Evolutionary conservation across 169 alveolate genomes (phyloP).

Genomic region (Plasmodium inui): DNA sequence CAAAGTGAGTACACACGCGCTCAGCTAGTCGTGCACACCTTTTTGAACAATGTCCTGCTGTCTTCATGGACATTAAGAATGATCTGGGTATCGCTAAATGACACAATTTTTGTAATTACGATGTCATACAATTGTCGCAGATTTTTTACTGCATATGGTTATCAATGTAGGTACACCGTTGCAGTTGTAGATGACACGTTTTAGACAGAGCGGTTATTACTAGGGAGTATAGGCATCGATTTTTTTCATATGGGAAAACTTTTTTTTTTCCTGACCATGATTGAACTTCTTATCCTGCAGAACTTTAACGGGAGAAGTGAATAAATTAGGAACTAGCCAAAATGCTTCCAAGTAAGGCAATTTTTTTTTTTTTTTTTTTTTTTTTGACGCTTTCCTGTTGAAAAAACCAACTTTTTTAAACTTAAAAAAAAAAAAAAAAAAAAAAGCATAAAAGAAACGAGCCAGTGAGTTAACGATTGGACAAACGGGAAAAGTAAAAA

Average conservation of each 20-base stretch:
- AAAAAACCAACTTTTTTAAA: neutral
- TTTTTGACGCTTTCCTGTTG: neutral
- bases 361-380: neutral
- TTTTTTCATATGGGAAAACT: neutral
- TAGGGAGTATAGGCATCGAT: neutral
- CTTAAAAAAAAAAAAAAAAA: neutral
- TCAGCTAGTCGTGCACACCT: neutral
- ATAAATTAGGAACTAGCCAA: neutral
- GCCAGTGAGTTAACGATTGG: neutral
- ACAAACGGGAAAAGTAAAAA: neutral
- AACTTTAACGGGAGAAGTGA: neutral
- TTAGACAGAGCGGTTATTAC: neutral
- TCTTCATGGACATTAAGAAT: neutral
- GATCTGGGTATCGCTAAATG: neutral
- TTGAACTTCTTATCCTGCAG: neutral
- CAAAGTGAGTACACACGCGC: neutral
- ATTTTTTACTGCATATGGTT: neutral
- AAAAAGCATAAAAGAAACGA: neutral
- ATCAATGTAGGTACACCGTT: neutral
- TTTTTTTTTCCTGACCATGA: neutral
- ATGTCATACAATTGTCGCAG: neutral
- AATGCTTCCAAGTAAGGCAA: neutral
- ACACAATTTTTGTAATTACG: neutral
- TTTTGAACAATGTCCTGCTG: neutral
- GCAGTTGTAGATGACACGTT: neutral